A percentile compares a stretch with the other conserved stretches of the same genome.
Conservation (phyloP, 805 yeast genomes). For the Nakazawaea ishiwadae region DNA sequence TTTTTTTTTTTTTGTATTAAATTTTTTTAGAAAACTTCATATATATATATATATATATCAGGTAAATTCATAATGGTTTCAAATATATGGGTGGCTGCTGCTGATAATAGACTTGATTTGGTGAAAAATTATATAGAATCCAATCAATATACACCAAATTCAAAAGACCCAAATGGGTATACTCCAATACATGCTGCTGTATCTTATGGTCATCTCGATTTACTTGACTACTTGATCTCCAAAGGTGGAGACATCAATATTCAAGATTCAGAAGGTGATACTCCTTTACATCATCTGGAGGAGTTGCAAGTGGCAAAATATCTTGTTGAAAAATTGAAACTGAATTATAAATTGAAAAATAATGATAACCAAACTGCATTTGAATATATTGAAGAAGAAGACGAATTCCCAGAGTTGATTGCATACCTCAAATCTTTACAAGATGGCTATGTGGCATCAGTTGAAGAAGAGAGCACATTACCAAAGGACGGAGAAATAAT, state of each 20-base stretch:
- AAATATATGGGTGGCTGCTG: conserved; percentile 94
- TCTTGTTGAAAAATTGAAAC: conserved; percentile 64
- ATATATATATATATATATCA: too few species aligned
- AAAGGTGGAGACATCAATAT: conserved; percentile 78
- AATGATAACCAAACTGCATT: conserved; percentile 71
- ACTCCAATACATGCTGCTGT: conserved; percentile 98
- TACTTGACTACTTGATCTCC: conserved; percentile 51
- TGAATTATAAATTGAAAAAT: conserved; percentile 61
- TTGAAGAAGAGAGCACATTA: conserved; percentile 16
- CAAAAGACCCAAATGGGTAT: conserved; percentile 89
- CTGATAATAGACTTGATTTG: conserved; percentile 64
- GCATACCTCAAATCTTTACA: conserved; percentile 49
- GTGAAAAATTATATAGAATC: conserved; percentile 54
- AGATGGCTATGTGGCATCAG: conserved; percentile 24
- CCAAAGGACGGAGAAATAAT: conserved; percentile 27
- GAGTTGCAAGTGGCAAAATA: conserved; percentile 57
- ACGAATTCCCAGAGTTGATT: conserved; percentile 75
- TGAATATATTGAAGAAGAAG: conserved; percentile 76
- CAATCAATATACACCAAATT: conserved; percentile 57
- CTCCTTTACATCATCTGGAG: conserved; percentile 92
- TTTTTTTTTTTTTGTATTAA: neutral
- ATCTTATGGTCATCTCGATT: conserved; percentile 76
- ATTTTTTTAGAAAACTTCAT: too few species aligned
- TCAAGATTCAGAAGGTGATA: conserved; percentile 86
- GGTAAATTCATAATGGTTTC: conserved; percentile 19